Percentiles rank a stretch among this genome's conserved stretches.
Conservation (phyloP, 164 flowering plant genomes). For the Stephania japonica region DNA sequence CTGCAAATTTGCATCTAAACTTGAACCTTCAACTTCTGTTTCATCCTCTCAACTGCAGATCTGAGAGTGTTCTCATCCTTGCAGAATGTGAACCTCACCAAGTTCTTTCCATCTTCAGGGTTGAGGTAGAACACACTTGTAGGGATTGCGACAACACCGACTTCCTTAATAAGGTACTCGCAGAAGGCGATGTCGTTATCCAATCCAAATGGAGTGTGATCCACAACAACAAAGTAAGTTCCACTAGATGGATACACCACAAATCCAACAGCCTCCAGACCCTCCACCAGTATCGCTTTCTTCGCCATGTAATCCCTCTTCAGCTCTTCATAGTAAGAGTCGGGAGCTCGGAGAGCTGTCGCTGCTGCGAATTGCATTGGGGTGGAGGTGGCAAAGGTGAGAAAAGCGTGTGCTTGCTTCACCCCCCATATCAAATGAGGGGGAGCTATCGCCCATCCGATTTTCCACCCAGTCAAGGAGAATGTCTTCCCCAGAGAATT, state of each 20-base stretch:
- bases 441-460: conserved; percentile 99
- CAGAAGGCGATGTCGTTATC: conserved; percentile 85
- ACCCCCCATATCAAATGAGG: conserved; percentile 89
- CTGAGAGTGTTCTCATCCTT: conserved; percentile 90
- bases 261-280: conserved; percentile 77
- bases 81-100: conserved; percentile 96
- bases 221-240: conserved; percentile 88
- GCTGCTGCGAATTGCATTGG: conserved; percentile 90
- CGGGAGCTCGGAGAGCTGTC: conserved; percentile 69
- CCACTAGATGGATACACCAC: conserved; percentile 86
- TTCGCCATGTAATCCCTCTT: conserved; percentile 72
- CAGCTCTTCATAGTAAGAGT: conserved; percentile 74
- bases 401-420: conserved; percentile 84
- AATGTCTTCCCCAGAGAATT: conserved; percentile 96
- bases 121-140: conserved; percentile 89
- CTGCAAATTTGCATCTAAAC: conserved; percentile 1
- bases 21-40: conserved; percentile 47
- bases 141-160: conserved; percentile 95
- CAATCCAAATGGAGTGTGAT: conserved; percentile 88
- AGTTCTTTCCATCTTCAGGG: conserved; percentile 90
- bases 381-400: conserved; percentile 87
- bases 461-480: conserved; percentile 97
- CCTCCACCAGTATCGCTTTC: conserved; percentile 77
- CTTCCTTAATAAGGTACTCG: conserved; percentile 82
- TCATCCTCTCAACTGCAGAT: conserved; percentile 82